Evolutionary conservation across 2,329 filamentous ascomycete genomes (phyloP).

Genomic region (Pezicula neosporulosa): DNA sequence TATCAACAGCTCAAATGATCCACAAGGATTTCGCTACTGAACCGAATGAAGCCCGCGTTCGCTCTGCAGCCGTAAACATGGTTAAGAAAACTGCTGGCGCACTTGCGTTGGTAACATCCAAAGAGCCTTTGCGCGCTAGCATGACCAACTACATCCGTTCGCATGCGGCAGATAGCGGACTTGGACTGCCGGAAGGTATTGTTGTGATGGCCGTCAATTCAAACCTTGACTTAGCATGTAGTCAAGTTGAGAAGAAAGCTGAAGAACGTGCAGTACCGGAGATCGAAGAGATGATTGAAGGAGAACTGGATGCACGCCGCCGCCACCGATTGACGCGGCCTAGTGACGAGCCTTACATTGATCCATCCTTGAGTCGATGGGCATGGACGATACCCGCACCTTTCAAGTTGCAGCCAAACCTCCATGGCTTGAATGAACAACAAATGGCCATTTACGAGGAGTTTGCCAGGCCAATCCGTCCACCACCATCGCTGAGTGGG

Average conservation of each 20-base stretch:
- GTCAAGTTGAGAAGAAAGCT: slow-evolving; percentile 91
- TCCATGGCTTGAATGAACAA: slow-evolving; percentile 77
- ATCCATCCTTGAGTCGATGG: slow-evolving; percentile 81
- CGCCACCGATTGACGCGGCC: slow-evolving; percentile 72
- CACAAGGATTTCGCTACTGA: slow-evolving; percentile 96
- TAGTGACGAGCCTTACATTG: slow-evolving; percentile 75
- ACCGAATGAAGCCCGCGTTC: slow-evolving; percentile 80
- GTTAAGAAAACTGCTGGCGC: slow-evolving; percentile 93
- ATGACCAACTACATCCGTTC: slow-evolving; percentile 94
- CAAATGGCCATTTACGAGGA: slow-evolving; percentile 97
- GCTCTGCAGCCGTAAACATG: slow-evolving; percentile 86
- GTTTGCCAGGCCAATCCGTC: slow-evolving; percentile 81
- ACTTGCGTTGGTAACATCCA: slow-evolving; percentile 94
- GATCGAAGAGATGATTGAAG: slow-evolving; percentile 89
- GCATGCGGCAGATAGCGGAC: slow-evolving; percentile 57
- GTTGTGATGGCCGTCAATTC: slow-evolving; percentile 99
- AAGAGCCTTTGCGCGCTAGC: slow-evolving; percentile 92
- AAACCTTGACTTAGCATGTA: slow-evolving; percentile 90
- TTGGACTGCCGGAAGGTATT: slow-evolving; percentile 86
- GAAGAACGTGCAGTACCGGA: slow-evolving; percentile 91
- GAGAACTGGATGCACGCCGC: slow-evolving; percentile 73
- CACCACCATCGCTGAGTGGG: slow-evolving; percentile 50
- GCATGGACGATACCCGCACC: slow-evolving; percentile 91
- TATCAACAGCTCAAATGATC: slow-evolving; percentile 92
- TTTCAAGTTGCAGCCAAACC: slow-evolving; percentile 74